Base-by-base conservation (phyloP, 202 grass and related monocot species). In the Setaria italica region DNA sequence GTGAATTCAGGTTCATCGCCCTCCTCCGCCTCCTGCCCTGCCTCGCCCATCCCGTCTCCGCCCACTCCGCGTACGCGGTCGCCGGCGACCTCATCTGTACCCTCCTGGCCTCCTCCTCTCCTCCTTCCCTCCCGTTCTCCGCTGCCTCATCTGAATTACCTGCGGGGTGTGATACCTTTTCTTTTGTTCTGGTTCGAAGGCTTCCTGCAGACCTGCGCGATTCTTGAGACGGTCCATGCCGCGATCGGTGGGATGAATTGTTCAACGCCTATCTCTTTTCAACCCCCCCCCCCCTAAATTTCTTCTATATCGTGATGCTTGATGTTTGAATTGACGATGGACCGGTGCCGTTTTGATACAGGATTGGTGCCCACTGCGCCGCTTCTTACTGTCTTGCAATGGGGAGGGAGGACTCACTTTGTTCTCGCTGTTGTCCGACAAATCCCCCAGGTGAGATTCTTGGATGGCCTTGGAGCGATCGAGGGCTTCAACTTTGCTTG, bases 401-500 rank as follows among this genome's bases (percentile, higher is more conserved):
- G 95, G 93, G 90, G 84, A 64, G 93, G 96, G 81, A 90, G 96
- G 86, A 95, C 90, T 72, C 93, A 98, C 82, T 98, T 98, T 82
- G 70, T 95, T 49, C 82, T 98, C 17, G 93, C 91, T 77, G 59
- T 98, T 60, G 81, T 98, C 48, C 84, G 90, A 56, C 91, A 92
- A 86, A 92, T 95, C 43, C 84, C 90, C 3, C 90, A 94, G 96
- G 93, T 92, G 80, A 81, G 79, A 58, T 64, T 20, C 29, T 67
- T 74, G 8, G n/a, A 29, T 80, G 13, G 37, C 19, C 8, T 39
- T 71, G 3, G 63, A 72, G 4, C 14, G 9, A 72, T 30, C 41
- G n/a, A 78, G 21, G 55, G 55, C 55, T 21, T 19, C 4, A 4
- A 37, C 34, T 15, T 43, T 62, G 33, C 54, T 62, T 50, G 29